A percentile compares a stretch with the other conserved stretches of the same genome.
These are phyloP conservation scores for Tolypocladium album DNA, from an alignment of 2,329 filamentous ascomycete genomes.

Conservation along the genomic window DNA sequence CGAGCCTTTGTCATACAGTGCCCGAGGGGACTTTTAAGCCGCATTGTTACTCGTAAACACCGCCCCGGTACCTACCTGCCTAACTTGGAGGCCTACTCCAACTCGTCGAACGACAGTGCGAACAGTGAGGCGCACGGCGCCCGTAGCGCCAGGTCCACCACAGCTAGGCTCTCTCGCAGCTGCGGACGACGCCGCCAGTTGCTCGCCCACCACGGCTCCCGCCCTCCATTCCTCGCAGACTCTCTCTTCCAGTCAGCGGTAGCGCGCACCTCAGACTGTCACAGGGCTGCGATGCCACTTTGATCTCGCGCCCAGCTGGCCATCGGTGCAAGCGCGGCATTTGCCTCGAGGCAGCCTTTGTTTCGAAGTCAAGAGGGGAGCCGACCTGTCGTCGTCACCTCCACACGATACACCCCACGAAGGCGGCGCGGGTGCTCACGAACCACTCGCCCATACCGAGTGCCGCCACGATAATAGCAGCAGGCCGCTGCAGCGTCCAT, in stretches of 20 bases:
- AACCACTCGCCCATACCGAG: conserved; percentile 2
- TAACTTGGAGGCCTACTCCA: no score
- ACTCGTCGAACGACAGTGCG: no score
- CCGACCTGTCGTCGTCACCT: background rate
- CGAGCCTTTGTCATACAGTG: background rate
- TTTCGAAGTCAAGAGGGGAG: background rate
- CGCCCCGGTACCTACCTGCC: rapidly evolving
- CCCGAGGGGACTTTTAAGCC: background rate
- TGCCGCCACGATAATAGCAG: conserved; percentile 1
- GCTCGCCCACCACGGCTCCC: background rate
- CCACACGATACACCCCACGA: background rate
- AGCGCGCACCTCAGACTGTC: background rate
- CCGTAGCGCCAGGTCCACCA: conserved; percentile 1
- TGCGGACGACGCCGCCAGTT: background rate
- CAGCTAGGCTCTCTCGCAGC: background rate
- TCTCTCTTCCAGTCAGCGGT: background rate
- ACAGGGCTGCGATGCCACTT: background rate
- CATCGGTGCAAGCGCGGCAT: background rate
- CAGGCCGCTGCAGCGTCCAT: conserved; percentile 2
- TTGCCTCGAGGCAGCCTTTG: background rate
- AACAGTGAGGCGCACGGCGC: conserved; percentile 2
- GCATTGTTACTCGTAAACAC: background rate
- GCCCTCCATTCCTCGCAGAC: background rate
- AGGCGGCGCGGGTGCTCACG: background rate
- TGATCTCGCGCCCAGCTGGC: background rate